Evolutionary conservation across 2,329 filamentous ascomycete genomes (phyloP), one percentile per base, ranked within the genome.

Genomic region (Massarina eburnea): DNA sequence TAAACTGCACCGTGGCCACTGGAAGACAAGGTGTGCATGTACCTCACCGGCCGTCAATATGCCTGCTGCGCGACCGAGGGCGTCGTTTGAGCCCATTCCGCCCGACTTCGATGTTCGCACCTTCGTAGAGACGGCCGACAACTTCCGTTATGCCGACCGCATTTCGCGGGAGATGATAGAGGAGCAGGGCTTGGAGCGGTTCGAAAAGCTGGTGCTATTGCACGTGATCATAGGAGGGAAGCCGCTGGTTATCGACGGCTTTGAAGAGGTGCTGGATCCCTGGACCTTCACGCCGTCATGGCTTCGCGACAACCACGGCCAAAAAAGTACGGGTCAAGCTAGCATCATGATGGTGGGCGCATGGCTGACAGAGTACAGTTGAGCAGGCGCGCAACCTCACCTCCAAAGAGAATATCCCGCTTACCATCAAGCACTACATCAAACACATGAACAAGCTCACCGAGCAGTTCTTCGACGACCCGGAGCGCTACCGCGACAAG

Each of bases 351-450:
- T 26, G 19, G n/a, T 5, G 4, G 35, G 17, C 30, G 33, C 21
- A 41, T 32, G 43, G 34, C 58, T 64, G 56, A 65, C 46, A 55
- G 29, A 22, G 14, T 18, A 15, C 53, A 92, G 89, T 88, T 62
- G 91, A 97, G 68, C 85, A 84, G 67, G 89, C 95, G 44, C 83
- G 91, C 56, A 91, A 96, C 64, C 83, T 97, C 39, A 81, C 80
- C 8, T 79, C 80, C 10, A 85, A 88, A 51, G 75, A 78, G 41
- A 84, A 92, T 61, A 82, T 96, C 8, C 88, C 86, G 1, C 88
- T 97, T 76, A 92, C 90, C 0, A 89, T 89, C 51, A 86, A 85
- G 1, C 92, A 97, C 68, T 99, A 99, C 70, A 74, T 99, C 26
- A 86, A 88, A 53, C 91, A 91, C 40, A 88, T 97, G 86, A 80